A percentile compares a stretch with the other conserved stretches of the same genome.
Evolutionary conservation across 768 basidiomycete genomes (phyloP).

Genomic region (Xanthoconium stramineum): DNA sequence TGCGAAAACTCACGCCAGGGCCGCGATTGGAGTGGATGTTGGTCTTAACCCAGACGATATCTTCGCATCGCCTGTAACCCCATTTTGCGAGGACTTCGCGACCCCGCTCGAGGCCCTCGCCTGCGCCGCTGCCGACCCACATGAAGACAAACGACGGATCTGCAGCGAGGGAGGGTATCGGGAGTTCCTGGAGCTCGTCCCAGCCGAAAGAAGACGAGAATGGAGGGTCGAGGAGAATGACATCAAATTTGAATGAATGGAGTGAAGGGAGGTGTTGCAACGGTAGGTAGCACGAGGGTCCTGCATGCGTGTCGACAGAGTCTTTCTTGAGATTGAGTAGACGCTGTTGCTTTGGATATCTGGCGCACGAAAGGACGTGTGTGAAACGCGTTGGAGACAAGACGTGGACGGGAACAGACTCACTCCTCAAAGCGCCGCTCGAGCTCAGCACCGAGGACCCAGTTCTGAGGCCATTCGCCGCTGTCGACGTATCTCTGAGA

Average conservation of each 20-base stretch:
- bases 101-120: constrained; percentile 88
- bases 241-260: constrained; percentile 77
- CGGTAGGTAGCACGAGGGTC: constrained; percentile 71
- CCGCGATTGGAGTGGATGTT: constrained; percentile 71
- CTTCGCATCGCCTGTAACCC: constrained; percentile 94
- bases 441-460: constrained; percentile 85
- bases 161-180: constrained; percentile 76
- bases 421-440: constrained; percentile 93
- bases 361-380: constrained; percentile 25
- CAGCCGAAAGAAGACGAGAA: constrained; percentile 84
- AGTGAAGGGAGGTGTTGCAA: constrained; percentile 54
- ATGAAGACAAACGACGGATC: constrained; percentile 94
- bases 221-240: constrained; percentile 88
- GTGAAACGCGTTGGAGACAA: neutral
- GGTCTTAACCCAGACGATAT: constrained; percentile 98
- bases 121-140: constrained; percentile 92
- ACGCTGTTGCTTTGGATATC: constrained; percentile 92
- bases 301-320: constrained; percentile 65
- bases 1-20: constrained; percentile 56
- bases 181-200: constrained; percentile 79
- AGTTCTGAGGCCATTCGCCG: constrained; percentile 93
- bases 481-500: constrained; percentile 86
- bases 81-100: constrained; percentile 88
- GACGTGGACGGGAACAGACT: constrained; percentile 29
- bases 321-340: constrained; percentile 80